phyloP scores from a whole-genome alignment of 345 rosid genomes.

The Camelina hispida region DNA sequence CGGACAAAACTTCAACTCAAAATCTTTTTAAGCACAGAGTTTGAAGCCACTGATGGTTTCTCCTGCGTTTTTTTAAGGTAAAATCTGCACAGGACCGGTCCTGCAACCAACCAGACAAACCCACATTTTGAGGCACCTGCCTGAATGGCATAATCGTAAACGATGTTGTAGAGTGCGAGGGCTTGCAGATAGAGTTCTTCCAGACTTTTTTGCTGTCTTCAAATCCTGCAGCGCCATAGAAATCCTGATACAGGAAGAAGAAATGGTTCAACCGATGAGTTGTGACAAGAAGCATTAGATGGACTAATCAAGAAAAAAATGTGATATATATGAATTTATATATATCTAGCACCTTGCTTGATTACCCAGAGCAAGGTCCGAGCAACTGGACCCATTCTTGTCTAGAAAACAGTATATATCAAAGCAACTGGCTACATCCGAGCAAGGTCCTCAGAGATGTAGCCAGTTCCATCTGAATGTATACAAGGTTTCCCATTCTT shows the following conservation, averaged over 20 bases:
- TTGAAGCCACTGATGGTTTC: constrained; percentile 31
- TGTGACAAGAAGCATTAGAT: neutral
- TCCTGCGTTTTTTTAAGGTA: constrained; percentile 38
- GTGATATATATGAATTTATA: too few relatives aligned
- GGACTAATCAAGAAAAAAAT: neutral
- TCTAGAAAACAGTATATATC: too few relatives aligned
- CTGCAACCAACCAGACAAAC: constrained; percentile 87
- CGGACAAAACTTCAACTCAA: constrained; percentile 35
- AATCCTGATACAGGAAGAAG: constrained; percentile 42
- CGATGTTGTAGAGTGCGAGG: constrained; percentile 56
- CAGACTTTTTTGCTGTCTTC: constrained; percentile 48
- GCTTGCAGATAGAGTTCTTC: constrained; percentile 60
- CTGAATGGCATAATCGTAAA: constrained; percentile 52
- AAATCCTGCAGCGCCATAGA: constrained; percentile 59
- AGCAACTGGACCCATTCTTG: too few relatives aligned
- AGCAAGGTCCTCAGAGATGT: constrained; percentile 79
- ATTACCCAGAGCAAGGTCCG: too few relatives aligned
- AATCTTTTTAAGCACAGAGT: constrained; percentile 52
- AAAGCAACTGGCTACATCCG: too few relatives aligned
- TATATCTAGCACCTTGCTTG: too few relatives aligned
- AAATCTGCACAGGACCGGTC: constrained; percentile 57
- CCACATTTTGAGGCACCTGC: constrained; percentile 30
- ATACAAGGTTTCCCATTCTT: constrained; percentile 52
- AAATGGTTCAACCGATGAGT: neutral
- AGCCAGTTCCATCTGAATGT: constrained; percentile 91